Evolutionary conservation across 2,329 filamentous ascomycete species (phyloP), one percentile per base, ranked within the genome.

Genomic region (Colletotrichum cordylinicola): DNA sequence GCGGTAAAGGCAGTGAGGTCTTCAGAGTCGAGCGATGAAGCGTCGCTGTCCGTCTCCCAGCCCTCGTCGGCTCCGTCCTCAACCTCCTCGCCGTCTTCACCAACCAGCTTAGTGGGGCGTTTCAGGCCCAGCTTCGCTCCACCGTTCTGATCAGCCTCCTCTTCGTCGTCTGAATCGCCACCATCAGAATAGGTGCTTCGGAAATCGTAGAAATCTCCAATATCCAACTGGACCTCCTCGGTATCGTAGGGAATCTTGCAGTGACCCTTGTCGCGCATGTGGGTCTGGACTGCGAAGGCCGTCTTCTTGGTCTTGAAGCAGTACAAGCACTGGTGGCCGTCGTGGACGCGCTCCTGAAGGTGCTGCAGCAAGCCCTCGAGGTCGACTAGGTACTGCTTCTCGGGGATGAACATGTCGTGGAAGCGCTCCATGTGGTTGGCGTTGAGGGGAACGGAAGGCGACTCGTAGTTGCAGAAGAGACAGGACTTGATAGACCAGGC

Each of bases 191-290:
- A 99, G 2, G 97, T 98, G 85, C 94, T 95, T 78, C 95, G 91
- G 90, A 99, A 99, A 83, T 99, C 97, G 85, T 99, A 99, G 84
- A 95, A 98, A 78, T 98, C 95, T 72, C 97, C 97, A 81, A 99
- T 95, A 72, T 98, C 95, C 35, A 98, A 90, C 86, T 98, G 95
- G 82, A 98, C 96, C 43, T 94, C 93, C 82, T 98, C 95, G 0
- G 93, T 94, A 67, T 93, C 93, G 84, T 96, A 99, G 0, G 95
- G 96, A 79, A 99, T 98, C 91, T 96, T 98, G 90, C 96, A 98
- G 85, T 99, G 97, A 1, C 95, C 94, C 83, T 96, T 96, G 83
- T 99, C 97, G 60, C 95, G 93, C 97, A 99, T 99, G 84, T 99
- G 97, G 1, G 96, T 98, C 82, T 98, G 96, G 31, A 96, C 92